Evolutionary conservation across 257 asterid genomes (phyloP), one percentile per base, ranked within the genome.

Genomic region (Solanum sparsipilum): DNA sequence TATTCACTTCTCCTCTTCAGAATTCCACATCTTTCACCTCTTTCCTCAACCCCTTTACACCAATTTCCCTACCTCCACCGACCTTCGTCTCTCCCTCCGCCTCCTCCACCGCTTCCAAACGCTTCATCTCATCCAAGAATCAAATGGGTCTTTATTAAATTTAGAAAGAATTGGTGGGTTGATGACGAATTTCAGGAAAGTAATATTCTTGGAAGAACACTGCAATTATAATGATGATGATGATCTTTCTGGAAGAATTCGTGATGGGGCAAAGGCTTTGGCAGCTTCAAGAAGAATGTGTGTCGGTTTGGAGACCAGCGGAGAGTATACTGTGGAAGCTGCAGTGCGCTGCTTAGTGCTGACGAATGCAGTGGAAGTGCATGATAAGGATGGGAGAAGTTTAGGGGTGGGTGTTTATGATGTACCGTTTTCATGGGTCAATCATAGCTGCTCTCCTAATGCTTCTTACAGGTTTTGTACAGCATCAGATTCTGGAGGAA

Each of bases 391-490:
- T 60, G 99, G 98, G 38, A 18, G 87, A 35, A 44, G 89, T 74
- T 73, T 95, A 35, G 99, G 98, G 4, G 56, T 94, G 44, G 98
- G 96, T 63, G 94, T 96, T 86, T 95, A 96, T 86, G 98, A 89
- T 85, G 15, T 90, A 72, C 9, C 81, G 18, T 93, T 95, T 92
- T 95, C 99, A 25, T 96, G 98, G 98, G 93, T 95, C 29, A 96
- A 96, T 91, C 98, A 96, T 83, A 94, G 98, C 73, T 96, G 99
- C 72, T 92, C 96, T 85, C 99, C 99, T 9, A 95, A 94, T 89
- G 92, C 94, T 65, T 93, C 96, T 88, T 95, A 93, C 84, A 87
- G 96, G 60, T 96, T 94, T 86, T 41, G 58, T 4, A 35, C 87
- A 18, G 89, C 68, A 39, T 23, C 18, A 32, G 83, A 86, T 3